Evolutionary conservation across 805 yeast genomes (phyloP), one percentile per base, ranked within the genome.

Genomic region (Middelhovenomyces tepae): DNA sequence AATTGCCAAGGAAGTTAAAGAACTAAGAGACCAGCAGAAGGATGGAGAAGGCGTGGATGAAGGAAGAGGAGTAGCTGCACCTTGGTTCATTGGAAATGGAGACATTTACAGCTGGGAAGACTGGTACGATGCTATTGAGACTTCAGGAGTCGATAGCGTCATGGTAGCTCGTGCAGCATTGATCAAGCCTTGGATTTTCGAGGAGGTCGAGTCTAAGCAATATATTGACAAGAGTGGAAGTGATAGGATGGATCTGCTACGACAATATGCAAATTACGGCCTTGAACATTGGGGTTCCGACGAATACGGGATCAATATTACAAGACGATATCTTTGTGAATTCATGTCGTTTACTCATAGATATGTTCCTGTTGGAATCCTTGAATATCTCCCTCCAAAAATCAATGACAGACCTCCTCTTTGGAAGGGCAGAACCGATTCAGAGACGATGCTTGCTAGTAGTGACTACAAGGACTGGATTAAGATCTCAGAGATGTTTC

Each of bases 161-260:
- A 91, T 93, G 96, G 84, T 91, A 35, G 98, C 97, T 2, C 72
- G 99, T 51, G 98, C 97, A 36, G 97, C 97, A 2, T 69, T 91
- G 44, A 87, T 91, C 54, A 91, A 91, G 60, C 99, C 99, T 22
- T 91, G 99, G 99, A 83, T 91, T 32, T 91, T 89, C 47, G 96
- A 91, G 62, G 99, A 91, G 60, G 73, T 91, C 36, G 93, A 89
- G 38, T 67, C 89, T 5, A 75, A 77, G 48, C 97, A 91, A 57
- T 77, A 85, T 55, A 59, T 91, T 42, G 99, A 91, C 57, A 91
- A 89, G 61, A 66, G 84, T 2, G 78, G 95, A n/a, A 65, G 78
- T 14, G 96, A 91, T 59, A 73, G 99, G 56, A 69, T 91, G 36
- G 93, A 78, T 22, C 72, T 79, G 27, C 57, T 89, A 48, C 64